Evolutionary conservation across 1,139 yeast species (phyloP), one percentile per base, ranked within the genome.

Genomic region (Sugiyamaella japonica): DNA sequence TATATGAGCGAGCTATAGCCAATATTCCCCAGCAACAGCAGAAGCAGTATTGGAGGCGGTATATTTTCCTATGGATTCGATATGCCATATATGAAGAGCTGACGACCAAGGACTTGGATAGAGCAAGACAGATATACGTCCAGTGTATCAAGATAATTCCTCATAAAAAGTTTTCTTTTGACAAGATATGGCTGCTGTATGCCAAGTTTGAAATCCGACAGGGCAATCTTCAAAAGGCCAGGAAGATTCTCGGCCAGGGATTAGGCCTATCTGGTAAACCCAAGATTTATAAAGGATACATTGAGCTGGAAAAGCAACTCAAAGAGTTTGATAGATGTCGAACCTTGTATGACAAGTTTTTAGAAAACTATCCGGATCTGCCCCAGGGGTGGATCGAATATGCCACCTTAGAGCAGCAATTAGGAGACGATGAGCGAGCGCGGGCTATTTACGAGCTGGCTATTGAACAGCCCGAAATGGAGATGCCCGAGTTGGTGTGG

Each of bases 171-270:
- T 83, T 89, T 61, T 80, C 89, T 0, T 86, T 88, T 66, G 84
- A 84, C 5, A 86, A 87, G 59, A 65, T 86, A 1, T 91, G 97
- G 97, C 76, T 82, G 3, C 70, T 78, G 57, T 84, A 71, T 68
- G 85, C 90, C 2, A 80, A 88, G 55, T 90, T 86, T 72, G 95
- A 89, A 67, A 70, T 90, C 4, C 76, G 98, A 38, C 82, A 83
- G 40, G 74, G 73, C 1, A 64, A 74, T 39, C 56, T 88, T 8
- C 36, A 69, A 0, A 68, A 69, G 7, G 90, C 93, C 1, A 76
- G 98, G 36, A 86, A 83, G 67, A 72, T 86, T 1, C 70, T 90
- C 20, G 97, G 98, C 0, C 75, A 78, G 52, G 80, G 88, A 0
- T 75, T 93, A 38, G 98, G 96, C 0, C 65, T 74, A 16, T 75